A percentile compares a stretch with the other conserved stretches of the same genome.
Conservation (phyloP, 345 rosid genomes). For the Toxicodendron radicans region DNA sequence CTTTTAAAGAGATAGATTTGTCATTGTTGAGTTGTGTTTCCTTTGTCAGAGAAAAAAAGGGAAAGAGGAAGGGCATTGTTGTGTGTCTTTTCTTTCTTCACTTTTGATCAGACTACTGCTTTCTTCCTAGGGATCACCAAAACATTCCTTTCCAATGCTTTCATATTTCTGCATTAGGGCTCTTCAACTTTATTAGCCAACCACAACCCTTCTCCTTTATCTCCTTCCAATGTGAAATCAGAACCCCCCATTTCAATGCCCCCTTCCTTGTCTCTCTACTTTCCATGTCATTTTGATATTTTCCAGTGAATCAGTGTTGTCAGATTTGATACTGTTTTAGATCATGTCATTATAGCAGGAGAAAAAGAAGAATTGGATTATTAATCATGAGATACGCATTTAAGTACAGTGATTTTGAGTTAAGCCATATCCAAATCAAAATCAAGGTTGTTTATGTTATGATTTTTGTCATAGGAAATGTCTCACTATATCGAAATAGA, state of each 20-base stretch:
- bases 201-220: slow-evolving; percentile 9
- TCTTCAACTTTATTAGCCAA: slow-evolving; percentile 3
- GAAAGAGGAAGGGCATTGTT: slow-evolving; percentile 3
- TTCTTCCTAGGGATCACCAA: slow-evolving; percentile 42
- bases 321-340: not conserved
- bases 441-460: too few species aligned
- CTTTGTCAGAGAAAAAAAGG: slow-evolving; percentile 13
- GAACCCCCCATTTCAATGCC: slow-evolving; percentile 1
- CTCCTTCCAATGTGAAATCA: slow-evolving; percentile 22
- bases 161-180: slow-evolving; percentile 13
- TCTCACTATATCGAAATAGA: too few species aligned
- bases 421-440: too few species aligned
- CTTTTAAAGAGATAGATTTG: not conserved
- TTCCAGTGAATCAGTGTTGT: not conserved
- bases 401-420: too few species aligned
- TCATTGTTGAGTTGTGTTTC: not conserved
- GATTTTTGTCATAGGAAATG: too few species aligned
- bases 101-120: slow-evolving; percentile 14
- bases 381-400: not conserved
- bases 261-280: slow-evolving; percentile 11
- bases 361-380: not conserved
- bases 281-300: slow-evolving; percentile 16
- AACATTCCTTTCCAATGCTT: slow-evolving; percentile 31
- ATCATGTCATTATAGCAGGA: not conserved
- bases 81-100: not conserved